phyloP scores from a whole-genome alignment of 1,139 yeast genomes.

The Lodderomyces oxycetoniae region DNA sequence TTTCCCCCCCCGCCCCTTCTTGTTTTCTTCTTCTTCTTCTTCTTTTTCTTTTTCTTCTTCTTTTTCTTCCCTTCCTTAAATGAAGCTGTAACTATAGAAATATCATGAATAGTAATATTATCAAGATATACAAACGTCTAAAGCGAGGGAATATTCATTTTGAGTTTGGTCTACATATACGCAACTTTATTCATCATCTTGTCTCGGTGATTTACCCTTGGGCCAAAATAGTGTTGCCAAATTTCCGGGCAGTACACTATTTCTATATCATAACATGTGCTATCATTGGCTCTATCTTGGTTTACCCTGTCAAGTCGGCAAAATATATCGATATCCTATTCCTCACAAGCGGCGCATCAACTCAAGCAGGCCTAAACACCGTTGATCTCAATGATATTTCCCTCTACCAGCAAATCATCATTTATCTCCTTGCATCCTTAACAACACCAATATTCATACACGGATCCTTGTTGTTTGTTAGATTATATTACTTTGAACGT shows the following conservation, averaged over 20 bases:
- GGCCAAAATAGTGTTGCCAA: slow-evolving; percentile 53
- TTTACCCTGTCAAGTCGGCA: slow-evolving; percentile 69
- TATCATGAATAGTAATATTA: too few species aligned
- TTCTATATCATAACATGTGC: slow-evolving; percentile 51
- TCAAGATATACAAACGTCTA: slow-evolving; percentile 3
- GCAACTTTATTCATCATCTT: slow-evolving; percentile 24
- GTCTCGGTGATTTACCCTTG: slow-evolving; percentile 37
- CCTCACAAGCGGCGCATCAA: slow-evolving; percentile 67
- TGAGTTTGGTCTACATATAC: slow-evolving; percentile 18
- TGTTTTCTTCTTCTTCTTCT: background rate
- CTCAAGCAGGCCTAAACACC: slow-evolving; percentile 92
- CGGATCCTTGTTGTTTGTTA: slow-evolving; percentile 69
- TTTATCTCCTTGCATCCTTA: slow-evolving; percentile 56
- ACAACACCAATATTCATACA: slow-evolving; percentile 91
- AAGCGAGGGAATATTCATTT: slow-evolving; percentile 5
- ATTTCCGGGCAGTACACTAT: slow-evolving; percentile 78
- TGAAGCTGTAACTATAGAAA: background rate
- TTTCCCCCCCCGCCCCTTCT: too few species aligned
- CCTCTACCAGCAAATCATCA: slow-evolving; percentile 71
- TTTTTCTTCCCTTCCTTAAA: background rate
- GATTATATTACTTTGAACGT: slow-evolving; percentile 86
- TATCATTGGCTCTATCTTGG: slow-evolving; percentile 63
- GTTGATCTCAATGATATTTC: slow-evolving; percentile 56
- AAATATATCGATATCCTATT: slow-evolving; percentile 76
- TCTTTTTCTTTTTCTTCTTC: background rate